Conservation (phyloP, 2,329 filamentous ascomycete genomes). For the Epichloe uncinata region DNA sequence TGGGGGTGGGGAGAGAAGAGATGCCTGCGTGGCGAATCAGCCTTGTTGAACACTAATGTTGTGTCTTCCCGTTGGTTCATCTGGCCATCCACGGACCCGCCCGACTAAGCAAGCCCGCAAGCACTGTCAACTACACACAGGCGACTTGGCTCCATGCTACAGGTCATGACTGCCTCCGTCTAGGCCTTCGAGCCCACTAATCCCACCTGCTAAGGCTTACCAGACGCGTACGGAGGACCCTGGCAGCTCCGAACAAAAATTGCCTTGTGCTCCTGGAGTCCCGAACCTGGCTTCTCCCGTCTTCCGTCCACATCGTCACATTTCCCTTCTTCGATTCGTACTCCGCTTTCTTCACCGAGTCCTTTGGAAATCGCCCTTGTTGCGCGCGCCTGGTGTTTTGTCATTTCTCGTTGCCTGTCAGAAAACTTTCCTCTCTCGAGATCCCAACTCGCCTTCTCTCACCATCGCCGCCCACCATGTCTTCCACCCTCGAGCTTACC, state of each 20-base stretch:
- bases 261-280: too few species aligned
- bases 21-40: slow-evolving; percentile 13
- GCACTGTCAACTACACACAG: not conserved
- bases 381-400: too few species aligned
- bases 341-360: too few species aligned
- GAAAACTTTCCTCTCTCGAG: too few species aligned
- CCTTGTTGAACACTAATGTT: slow-evolving; percentile 16
- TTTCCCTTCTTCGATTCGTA: too few species aligned
- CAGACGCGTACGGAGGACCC: not conserved
- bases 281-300: too few species aligned
- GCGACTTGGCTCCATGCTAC: not conserved
- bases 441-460: not conserved
- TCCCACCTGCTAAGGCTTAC: too few species aligned
- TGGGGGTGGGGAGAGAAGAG: too few species aligned
- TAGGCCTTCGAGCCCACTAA: not conserved
- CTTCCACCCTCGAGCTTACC: slow-evolving; percentile 41
- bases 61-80: slow-evolving; percentile 13
- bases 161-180: not conserved
- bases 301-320: too few species aligned
- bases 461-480: slow-evolving; percentile 12
- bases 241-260: not conserved
- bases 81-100: not conserved
- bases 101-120: slow-evolving; percentile 1
- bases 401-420: too few species aligned
- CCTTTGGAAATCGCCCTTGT: not conserved